These are phyloP conservation scores for Sporothrix mexicana DNA, from an alignment of 2,329 filamentous ascomycete genomes.

Conservation along the genomic window DNA sequence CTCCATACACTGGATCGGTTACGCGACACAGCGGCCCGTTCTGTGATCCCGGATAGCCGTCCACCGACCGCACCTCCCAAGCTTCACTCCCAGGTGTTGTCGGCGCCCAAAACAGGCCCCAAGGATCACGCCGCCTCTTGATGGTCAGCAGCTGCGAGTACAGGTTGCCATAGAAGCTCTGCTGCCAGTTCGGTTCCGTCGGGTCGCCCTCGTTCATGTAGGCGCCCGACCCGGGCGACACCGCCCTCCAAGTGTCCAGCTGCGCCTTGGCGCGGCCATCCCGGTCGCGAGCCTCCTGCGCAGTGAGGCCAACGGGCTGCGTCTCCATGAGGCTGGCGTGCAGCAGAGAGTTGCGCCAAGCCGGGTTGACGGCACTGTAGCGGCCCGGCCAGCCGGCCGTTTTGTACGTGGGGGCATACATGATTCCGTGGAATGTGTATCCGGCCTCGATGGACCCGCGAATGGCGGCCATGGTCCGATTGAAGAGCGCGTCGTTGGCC, in stretches of 20 bases:
- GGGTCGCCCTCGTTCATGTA: slow-evolving; percentile 53
- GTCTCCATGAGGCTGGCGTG: slow-evolving; percentile 39
- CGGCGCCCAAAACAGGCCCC: slow-evolving; percentile 45
- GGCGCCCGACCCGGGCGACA: slow-evolving; percentile 44
- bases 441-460: slow-evolving; percentile 45
- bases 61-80: slow-evolving; percentile 34
- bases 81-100: slow-evolving; percentile 36
- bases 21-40: slow-evolving; percentile 34
- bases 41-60: slow-evolving; percentile 34
- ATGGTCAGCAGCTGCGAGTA: slow-evolving; percentile 44
- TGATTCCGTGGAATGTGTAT: slow-evolving; percentile 46
- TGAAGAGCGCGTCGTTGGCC: slow-evolving; percentile 40
- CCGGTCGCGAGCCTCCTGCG: slow-evolving; percentile 27
- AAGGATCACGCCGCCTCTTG: slow-evolving; percentile 50
- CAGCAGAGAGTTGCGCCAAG: slow-evolving; percentile 39
- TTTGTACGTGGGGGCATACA: slow-evolving; percentile 42
- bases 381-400: slow-evolving; percentile 38
- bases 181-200: slow-evolving; percentile 45
- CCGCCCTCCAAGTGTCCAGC: slow-evolving; percentile 38
- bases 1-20: slow-evolving; percentile 18
- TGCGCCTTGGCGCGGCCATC: slow-evolving; percentile 34
- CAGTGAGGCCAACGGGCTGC: slow-evolving; percentile 30
- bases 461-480: slow-evolving; percentile 43
- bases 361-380: slow-evolving; percentile 39
- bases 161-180: slow-evolving; percentile 46